Base-by-base conservation (phyloP, 495 filamentous ascomycete genomes). In the Aspergillus campestris region DNA sequence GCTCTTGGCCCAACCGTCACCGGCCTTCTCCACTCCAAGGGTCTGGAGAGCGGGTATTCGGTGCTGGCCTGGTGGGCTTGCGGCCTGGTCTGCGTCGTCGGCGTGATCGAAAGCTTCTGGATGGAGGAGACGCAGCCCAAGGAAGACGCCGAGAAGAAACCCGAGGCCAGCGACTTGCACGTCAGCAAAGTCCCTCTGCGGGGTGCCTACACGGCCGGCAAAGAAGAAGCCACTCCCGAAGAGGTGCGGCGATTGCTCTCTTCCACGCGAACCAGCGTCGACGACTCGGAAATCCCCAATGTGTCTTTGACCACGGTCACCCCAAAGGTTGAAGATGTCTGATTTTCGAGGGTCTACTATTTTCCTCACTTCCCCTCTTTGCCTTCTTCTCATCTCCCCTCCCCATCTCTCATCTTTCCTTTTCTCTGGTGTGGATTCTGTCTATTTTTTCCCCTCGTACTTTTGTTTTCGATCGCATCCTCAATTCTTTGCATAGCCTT, bases 41-140 rank as follows among this genome's bases (percentile, higher is more conserved):
- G 94, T 18, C 72, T 95, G 27, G 69, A 80, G 42, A 71, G 80
- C 29, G 90, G 91, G 32, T 87, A 84, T 50, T 87, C 87, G 12
- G 89, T 89, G 37, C 67, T 97, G 5, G 81, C 87, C 7, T 98
- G 92, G 91, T 97, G 94, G 94, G 78, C 79, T 41, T 87, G 82
- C 54, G 86, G 82, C 7, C 37, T 87, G 7, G 79, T 96, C 30
- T 83, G 87, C 48, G 52, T 89, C 7, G 58, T 80, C 39, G 92
- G 89, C 36, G 87, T 84, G 34, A 57, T 74, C 18, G 60, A 77
- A 45, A 75, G 71, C 48, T 65, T 75, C 56, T 75, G 71, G 69
- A 69, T 78, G 64, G 62, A 73, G 38, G 71, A 74, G 48, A 51
- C 58, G 6, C 64, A 67, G 50, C 57, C 57, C 3, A 56, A 60